Conservation (phyloP, 2,329 filamentous ascomycete species). For the Fusarium floridanum region DNA sequence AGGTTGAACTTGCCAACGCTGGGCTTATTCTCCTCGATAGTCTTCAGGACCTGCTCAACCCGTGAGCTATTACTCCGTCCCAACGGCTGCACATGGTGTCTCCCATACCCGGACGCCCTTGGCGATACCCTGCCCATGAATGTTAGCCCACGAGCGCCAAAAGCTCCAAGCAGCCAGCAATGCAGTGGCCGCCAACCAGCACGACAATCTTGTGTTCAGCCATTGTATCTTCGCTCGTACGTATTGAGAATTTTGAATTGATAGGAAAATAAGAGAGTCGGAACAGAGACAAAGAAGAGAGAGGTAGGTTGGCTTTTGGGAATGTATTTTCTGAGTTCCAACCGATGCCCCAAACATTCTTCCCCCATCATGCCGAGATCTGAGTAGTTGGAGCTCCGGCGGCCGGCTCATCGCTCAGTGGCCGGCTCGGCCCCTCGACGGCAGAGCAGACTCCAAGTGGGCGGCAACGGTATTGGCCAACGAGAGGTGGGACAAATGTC, state of each 20-base stretch:
- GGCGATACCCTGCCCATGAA: conserved; percentile 71
- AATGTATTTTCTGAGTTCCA: conserved; percentile 28
- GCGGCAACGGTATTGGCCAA: conserved; percentile 34
- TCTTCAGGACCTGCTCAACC: conserved; percentile 75
- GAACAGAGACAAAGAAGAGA: conserved; percentile 1
- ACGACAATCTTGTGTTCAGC: conserved; percentile 82
- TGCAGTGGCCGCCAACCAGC: no score
- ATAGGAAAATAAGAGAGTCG: background rate
- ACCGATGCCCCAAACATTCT: conserved; percentile 31
- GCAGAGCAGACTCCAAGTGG: conserved; percentile 30
- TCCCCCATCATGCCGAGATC: conserved; percentile 55
- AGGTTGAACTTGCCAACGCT: conserved; percentile 85
- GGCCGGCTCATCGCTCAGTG: conserved; percentile 36
- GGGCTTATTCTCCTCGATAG: conserved; percentile 78
- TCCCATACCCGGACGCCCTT: conserved; percentile 83
- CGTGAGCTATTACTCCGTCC: background rate
- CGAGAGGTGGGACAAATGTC: conserved; percentile 30
- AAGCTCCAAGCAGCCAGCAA: background rate
- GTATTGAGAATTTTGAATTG: background rate
- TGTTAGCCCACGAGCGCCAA: conserved; percentile 24
- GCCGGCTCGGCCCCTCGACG: conserved; percentile 30
- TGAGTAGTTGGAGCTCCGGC: conserved; percentile 44
- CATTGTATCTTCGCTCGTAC: conserved; percentile 60
- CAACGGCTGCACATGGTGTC: background rate
- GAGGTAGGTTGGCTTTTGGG: conserved; percentile 18